These are phyloP conservation scores for Cyclocybe cylindracea DNA, from an alignment of 768 basidiomycete species.

Conservation along the genomic window DNA sequence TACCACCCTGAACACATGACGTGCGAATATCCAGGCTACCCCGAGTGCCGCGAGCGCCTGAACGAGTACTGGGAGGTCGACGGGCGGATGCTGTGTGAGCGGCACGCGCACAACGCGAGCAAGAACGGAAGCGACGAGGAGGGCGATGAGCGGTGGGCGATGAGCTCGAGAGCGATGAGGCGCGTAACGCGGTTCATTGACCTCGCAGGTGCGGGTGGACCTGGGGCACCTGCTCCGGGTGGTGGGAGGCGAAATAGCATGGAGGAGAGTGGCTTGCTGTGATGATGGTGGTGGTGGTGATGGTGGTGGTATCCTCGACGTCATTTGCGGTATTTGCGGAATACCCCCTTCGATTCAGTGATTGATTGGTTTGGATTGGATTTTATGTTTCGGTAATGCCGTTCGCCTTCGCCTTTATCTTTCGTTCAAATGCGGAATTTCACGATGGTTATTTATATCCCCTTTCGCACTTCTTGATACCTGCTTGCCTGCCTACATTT, in stretches of 20 bases:
- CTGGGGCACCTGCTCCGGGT: constrained; percentile 7
- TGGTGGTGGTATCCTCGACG: too few species aligned
- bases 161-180: constrained; percentile 61
- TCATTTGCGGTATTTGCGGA: too few species aligned
- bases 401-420: too few species aligned
- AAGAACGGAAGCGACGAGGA: constrained; percentile 22
- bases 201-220: constrained; percentile 36
- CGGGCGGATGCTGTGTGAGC: constrained; percentile 83
- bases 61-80: constrained; percentile 92
- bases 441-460: too few species aligned
- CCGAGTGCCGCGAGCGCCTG: constrained; percentile 53
- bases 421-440: too few species aligned
- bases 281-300: too few species aligned
- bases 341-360: too few species aligned
- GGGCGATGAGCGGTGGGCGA: constrained; percentile 31
- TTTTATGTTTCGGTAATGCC: too few species aligned
- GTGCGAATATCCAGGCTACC: constrained; percentile 68
- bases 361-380: too few species aligned
- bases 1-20: constrained; percentile 89
- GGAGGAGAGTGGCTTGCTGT: constrained; percentile 23
- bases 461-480: too few species aligned
- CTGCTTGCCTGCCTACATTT: too few species aligned
- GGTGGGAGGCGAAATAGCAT: neutral
- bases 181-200: constrained; percentile 84
- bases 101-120: constrained; percentile 59